Evolutionary conservation across 768 basidiomycete species (phyloP).

Genomic region (Leccinum uliginosum): DNA sequence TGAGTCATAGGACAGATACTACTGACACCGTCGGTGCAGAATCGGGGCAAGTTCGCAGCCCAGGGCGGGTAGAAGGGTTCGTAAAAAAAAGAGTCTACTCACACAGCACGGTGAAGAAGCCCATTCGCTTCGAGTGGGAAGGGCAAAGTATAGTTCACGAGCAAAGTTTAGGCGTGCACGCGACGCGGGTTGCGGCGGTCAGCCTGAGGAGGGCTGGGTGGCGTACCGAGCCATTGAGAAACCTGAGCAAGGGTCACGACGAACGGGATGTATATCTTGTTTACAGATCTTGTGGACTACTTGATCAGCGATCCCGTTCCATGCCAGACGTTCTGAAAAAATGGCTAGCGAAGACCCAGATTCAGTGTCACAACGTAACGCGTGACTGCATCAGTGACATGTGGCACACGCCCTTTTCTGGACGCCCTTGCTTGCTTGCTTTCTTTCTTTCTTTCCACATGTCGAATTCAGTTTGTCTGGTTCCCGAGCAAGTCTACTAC

Average conservation of each 20-base stretch:
- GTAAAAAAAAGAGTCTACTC: constrained; percentile 1
- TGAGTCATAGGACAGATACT: constrained; percentile 11
- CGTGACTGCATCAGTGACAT: constrained; percentile 5
- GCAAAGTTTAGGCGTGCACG: not conserved
- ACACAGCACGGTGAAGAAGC: constrained; percentile 2
- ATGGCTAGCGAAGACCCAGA: constrained; percentile 10
- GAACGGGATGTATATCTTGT: not conserved
- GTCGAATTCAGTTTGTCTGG: constrained; percentile 1
- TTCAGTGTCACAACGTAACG: constrained; percentile 17
- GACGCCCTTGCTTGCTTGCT: not conserved
- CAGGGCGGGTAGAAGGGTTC: constrained; percentile 6
- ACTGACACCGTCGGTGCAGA: constrained; percentile 7
- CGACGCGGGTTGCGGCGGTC: not conserved
- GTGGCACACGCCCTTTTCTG: not conserved
- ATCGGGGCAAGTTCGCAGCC: constrained; percentile 12
- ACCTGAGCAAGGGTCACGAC: not conserved
- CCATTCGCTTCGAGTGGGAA: constrained; percentile 3
- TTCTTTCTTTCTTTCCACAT: not conserved
- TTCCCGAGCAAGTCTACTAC: constrained; percentile 4
- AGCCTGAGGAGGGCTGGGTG: not conserved
- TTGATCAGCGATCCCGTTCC: constrained; percentile 11
- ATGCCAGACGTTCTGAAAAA: constrained; percentile 2
- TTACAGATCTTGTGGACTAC: constrained; percentile 15
- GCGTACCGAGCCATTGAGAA: constrained; percentile 6
- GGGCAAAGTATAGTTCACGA: not conserved